A percentile compares a stretch with the other conserved stretches of the same genome.
phyloP scores from a whole-genome alignment of 768 basidiomycete species.

The Russula emetica region DNA sequence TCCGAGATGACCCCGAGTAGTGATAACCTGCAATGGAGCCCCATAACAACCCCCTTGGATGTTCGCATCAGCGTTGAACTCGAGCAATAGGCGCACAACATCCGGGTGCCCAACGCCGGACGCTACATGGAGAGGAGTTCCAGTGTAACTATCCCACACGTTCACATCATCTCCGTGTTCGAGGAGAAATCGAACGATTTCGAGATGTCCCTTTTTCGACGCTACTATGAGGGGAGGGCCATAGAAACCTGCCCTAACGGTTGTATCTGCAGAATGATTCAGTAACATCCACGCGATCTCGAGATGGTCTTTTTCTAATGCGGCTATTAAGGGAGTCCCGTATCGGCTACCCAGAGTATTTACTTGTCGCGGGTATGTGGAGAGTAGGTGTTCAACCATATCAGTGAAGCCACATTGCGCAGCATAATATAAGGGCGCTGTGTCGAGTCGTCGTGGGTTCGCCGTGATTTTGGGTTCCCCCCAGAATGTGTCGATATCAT shows the following conservation, averaged over 20 bases:
- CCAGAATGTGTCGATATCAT: slow-evolving; percentile 13
- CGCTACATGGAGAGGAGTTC: slow-evolving; percentile 14
- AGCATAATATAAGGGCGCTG: slow-evolving; percentile 14
- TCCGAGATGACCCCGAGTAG: slow-evolving; percentile 1
- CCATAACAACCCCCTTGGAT: slow-evolving; percentile 16
- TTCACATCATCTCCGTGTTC: slow-evolving; percentile 9
- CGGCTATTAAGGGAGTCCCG: slow-evolving; percentile 14
- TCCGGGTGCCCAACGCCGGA: slow-evolving; percentile 8
- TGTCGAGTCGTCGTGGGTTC: slow-evolving; percentile 4
- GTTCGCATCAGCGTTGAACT: slow-evolving; percentile 9
- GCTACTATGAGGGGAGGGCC: slow-evolving; percentile 9
- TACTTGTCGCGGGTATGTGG: slow-evolving; percentile 5
- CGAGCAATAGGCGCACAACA: slow-evolving; percentile 1
- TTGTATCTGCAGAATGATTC: neutral
- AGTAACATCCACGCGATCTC: slow-evolving; percentile 13
- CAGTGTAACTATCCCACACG: slow-evolving; percentile 11
- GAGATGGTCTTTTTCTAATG: slow-evolving; percentile 9
- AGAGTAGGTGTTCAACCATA: slow-evolving; percentile 2
- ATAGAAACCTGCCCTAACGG: slow-evolving; percentile 8
- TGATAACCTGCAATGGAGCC: neutral
- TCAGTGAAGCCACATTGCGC: slow-evolving; percentile 7
- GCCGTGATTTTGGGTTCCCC: slow-evolving; percentile 1
- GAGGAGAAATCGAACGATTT: slow-evolving; percentile 10
- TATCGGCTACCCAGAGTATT: slow-evolving; percentile 14
- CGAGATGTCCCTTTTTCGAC: slow-evolving; percentile 10